These are phyloP conservation scores for Udeniomyces megalosporus DNA, from an alignment of 768 basidiomycete species.

Conservation along the genomic window DNA sequence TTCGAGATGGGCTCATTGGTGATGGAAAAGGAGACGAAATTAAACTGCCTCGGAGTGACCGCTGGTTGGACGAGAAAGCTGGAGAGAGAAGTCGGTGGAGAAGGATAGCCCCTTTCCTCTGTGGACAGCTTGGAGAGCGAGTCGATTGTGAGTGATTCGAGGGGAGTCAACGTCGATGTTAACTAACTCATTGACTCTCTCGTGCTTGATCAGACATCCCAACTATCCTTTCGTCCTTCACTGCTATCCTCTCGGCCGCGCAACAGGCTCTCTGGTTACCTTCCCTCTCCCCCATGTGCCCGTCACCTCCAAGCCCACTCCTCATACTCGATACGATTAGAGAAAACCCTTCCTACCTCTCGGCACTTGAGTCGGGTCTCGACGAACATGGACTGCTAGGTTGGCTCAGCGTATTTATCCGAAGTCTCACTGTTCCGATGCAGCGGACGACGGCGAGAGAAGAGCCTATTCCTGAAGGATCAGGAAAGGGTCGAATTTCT, in stretches of 20 bases:
- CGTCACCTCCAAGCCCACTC: conserved; percentile 34
- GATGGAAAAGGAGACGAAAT: background rate
- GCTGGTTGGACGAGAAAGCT: conserved; percentile 2
- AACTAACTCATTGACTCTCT: background rate
- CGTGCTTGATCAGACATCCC: background rate
- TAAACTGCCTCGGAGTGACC: background rate
- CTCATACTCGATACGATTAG: conserved; percentile 68
- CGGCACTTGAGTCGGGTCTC: conserved; percentile 17
- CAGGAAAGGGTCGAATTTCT: conserved; percentile 29
- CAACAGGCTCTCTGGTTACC: conserved; percentile 49
- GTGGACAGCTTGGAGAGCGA: background rate
- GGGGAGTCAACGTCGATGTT: no score
- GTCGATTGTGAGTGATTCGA: background rate
- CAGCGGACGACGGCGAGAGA: conserved; percentile 14
- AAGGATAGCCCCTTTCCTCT: background rate
- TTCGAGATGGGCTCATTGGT: background rate
- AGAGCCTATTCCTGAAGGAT: no score
- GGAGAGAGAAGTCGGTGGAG: background rate
- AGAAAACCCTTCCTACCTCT: conserved; percentile 41
- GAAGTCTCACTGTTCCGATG: background rate
- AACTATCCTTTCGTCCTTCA: conserved; percentile 41
- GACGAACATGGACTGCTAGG: background rate
- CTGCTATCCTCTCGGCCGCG: conserved; percentile 45
- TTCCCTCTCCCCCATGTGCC: conserved; percentile 28
- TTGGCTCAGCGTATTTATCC: background rate